phyloP scores from a whole-genome alignment of 495 filamentous ascomycete species.

The Aspergillus cavernicola region DNA sequence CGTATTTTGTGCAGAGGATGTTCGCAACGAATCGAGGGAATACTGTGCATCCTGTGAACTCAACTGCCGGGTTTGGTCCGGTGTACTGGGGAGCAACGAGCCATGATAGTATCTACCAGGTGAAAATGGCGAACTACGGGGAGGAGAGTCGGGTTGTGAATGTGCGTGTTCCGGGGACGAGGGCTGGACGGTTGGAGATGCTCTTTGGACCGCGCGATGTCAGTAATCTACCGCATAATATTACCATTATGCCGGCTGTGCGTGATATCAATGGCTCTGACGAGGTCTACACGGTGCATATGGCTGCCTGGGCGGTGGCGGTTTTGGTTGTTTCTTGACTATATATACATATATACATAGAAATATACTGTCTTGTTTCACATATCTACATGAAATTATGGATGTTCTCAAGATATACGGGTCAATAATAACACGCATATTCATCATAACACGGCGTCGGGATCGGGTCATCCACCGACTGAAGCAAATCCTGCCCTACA shows the following conservation, averaged over 20 bases:
- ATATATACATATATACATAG: neutral
- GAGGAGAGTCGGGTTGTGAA: constrained; percentile 19
- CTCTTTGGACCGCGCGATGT: constrained; percentile 21
- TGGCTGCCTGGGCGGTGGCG: constrained; percentile 31
- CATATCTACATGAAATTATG: neutral
- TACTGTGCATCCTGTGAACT: constrained; percentile 49
- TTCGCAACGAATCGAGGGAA: constrained; percentile 50
- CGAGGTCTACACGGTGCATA: constrained; percentile 24
- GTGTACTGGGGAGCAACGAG: constrained; percentile 57
- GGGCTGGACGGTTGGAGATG: constrained; percentile 24
- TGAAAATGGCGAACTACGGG: constrained; percentile 37
- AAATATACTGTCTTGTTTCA: neutral
- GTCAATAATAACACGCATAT: neutral
- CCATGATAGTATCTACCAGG: constrained; percentile 26
- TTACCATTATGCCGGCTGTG: constrained; percentile 15
- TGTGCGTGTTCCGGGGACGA: constrained; percentile 24
- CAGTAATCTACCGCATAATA: constrained; percentile 23
- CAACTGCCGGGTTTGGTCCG: constrained; percentile 43
- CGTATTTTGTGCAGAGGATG: constrained; percentile 44
- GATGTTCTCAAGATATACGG: no score
- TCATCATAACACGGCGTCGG: neutral
- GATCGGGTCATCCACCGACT: neutral
- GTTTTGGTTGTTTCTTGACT: constrained; percentile 21
- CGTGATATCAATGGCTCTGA: constrained; percentile 6
- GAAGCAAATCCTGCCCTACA: neutral